Percentiles rank a stretch among this genome's conserved stretches.
Conservation (phyloP, 1,284 basidiomycete species). For the Rhodotorula sp. region DNA sequence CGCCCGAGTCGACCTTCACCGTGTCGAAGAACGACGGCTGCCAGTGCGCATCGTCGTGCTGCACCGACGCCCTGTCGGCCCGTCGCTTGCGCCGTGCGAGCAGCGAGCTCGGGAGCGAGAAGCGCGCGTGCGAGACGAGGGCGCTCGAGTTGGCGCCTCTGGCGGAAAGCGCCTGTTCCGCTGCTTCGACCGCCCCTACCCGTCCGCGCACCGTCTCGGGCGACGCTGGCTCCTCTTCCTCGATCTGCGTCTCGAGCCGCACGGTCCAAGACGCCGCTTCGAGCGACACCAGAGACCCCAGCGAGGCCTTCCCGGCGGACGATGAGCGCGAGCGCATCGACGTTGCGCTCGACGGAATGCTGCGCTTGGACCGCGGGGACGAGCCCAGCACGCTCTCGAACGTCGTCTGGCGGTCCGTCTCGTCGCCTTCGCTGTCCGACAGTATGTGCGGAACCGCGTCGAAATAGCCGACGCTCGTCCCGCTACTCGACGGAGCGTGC, state of each 20-base stretch:
- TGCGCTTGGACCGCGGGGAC: neutral
- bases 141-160: neutral
- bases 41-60: neutral
- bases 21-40: constrained; percentile 13
- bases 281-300: neutral
- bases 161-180: neutral
- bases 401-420: too few relatives aligned
- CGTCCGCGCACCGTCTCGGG: neutral
- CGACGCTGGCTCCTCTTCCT: constrained; percentile 1
- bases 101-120: neutral
- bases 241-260: constrained; percentile 1
- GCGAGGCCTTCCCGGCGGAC: neutral
- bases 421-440: neutral
- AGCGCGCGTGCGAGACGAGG: neutral
- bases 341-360: neutral
- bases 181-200: too few relatives aligned
- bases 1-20: neutral
- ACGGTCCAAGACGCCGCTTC: neutral
- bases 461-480: neutral
- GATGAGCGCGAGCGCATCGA: neutral
- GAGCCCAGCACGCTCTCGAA: neutral
- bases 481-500: too few relatives aligned
- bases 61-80: neutral
- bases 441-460: neutral
- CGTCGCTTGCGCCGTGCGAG: neutral